phyloP scores from a whole-genome alignment of 768 basidiomycete genomes.

The Agrocybe pediades region DNA sequence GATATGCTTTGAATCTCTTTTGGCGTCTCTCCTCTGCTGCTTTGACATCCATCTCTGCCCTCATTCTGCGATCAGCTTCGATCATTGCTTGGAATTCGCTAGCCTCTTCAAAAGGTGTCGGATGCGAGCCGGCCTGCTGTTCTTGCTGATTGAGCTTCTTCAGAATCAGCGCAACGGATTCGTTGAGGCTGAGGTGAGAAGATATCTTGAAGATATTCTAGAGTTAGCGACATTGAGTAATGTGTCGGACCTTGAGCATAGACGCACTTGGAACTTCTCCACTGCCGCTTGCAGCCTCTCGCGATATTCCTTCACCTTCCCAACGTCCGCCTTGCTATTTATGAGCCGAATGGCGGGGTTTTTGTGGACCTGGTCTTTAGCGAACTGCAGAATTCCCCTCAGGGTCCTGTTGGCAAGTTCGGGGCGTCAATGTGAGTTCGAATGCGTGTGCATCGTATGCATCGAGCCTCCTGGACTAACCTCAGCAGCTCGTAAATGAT shows the following conservation, averaged over 20 bases:
- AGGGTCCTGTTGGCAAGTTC: slow-evolving; percentile 11
- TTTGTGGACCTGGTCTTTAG: slow-evolving; percentile 5
- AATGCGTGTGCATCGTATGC: too few species aligned
- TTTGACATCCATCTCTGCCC: too few species aligned
- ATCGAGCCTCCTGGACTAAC: slow-evolving; percentile 7
- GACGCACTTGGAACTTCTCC: slow-evolving; percentile 13
- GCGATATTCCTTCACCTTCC: slow-evolving; percentile 13
- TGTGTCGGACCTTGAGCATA: not conserved
- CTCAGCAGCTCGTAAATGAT: slow-evolving; percentile 8
- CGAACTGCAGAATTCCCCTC: slow-evolving; percentile 5
- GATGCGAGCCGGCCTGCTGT: too few species aligned
- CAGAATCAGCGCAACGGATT: too few species aligned
- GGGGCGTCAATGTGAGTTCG: too few species aligned
- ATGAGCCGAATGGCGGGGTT: slow-evolving; percentile 3
- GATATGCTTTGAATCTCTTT: too few species aligned
- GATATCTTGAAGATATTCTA: slow-evolving; percentile 5
- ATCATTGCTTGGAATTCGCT: too few species aligned
- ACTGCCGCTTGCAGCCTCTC: slow-evolving; percentile 11
- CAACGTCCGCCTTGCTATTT: slow-evolving; percentile 2
- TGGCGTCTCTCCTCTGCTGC: too few species aligned
- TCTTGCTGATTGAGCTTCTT: too few species aligned
- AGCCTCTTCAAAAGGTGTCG: too few species aligned
- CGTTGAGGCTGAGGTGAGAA: slow-evolving; percentile 11
- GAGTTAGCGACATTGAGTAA: not conserved
- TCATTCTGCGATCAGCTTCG: too few species aligned